Evolutionary conservation across 352 stramenopile species (phyloP), one percentile per base, ranked within the genome.

Genomic region (Phytopythium montanum): DNA sequence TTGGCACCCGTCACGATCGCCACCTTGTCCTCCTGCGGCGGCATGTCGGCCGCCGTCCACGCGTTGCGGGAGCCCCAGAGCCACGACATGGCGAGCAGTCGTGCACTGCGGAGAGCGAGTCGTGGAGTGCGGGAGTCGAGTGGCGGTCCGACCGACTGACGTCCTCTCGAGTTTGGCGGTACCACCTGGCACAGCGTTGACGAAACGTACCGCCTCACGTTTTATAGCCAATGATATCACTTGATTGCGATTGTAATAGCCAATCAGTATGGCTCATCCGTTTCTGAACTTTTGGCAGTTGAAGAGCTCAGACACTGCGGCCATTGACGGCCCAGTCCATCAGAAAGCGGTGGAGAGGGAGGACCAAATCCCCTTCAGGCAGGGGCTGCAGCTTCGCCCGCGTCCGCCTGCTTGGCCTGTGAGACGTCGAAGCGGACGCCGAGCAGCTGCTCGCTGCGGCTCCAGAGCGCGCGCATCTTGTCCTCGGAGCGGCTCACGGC

Each of bases 1-100:
- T 94, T 96, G 51, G 65, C 71, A 33, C 89, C 89, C 7, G 89
- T 97, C 36, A 97, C 84, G 67, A 96, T 71, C 28, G 72, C 86
- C 28, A 96, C 48, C 34, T 81, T 95, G 28, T 60, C 77, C 12
- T 59, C 31, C 59, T 76, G 66, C 16, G 73, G 69, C 31, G 69
- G 41, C 31, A 86, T 77, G 16, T 73, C 44, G n/a, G 42, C 59
- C 14, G 59, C 64, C 25, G 61, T 58, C 68, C 65, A 72, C 34
- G 34, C 52, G 21, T 33, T 48, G 52, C 33, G 36, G 9, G 33
- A 45, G 52, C 34, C 18, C 23, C 52, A 38, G 52, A 57, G 12
- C 31, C 52, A 42, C 52, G 38, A n/a, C 44, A 50, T 50, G 44
- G 9, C 21, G 12, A 13, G 21, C 13, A 26, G 12, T 28, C 2